Evolutionary conservation across 345 rosid genomes (phyloP), one percentile per base, ranked within the genome.

Genomic region (Hibiscus mutabilis): DNA sequence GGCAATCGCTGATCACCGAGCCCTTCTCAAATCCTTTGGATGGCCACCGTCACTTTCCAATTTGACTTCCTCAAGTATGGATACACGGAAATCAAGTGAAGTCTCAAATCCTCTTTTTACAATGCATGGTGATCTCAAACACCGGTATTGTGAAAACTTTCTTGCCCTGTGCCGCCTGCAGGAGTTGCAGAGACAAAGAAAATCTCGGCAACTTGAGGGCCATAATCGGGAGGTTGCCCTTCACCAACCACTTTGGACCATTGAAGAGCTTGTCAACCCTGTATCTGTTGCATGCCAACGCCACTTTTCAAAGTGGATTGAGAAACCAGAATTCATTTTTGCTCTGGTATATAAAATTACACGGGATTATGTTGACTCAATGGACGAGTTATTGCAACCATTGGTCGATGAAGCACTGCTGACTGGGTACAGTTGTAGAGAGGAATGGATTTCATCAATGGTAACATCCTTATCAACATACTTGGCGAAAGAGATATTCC

Each of bases 381-480:
- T 92, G 97, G 98, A 92, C 74, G 97, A 95, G 51, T 75, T 95
- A 68, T 86, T 92, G 79, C 99, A 95, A 80, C 99, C 99, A 12
- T 84, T 95, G 40, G 92, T 92, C 75, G 99, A 95, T 74, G 85
- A 95, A 82, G 92, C 97, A 71, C 85, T 86, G 84, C 82, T 95
- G 31, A 82, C 80, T 47, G 97, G 98, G 3, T 95, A 92, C 82
- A 92, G 99, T 81, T 95, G 99, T 81, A 78, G 94, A 73, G 99
- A 95, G 77, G 98, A 95, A 76, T 92, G 98, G 99, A 80, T 92
- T 75, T 84, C 94, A 3, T 91, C 92, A 19, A 95, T 95, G 97
- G 96, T 89, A 19, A 79, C 85, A 73, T 82, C 96, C 56, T 71
- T 90, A 68, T 81, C 81, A 7, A 84, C 87, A 14, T 89, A 95